Evolutionary conservation across 192 early-diverging fungal genomes (phyloP).

Genomic region (Backusella luteola): DNA sequence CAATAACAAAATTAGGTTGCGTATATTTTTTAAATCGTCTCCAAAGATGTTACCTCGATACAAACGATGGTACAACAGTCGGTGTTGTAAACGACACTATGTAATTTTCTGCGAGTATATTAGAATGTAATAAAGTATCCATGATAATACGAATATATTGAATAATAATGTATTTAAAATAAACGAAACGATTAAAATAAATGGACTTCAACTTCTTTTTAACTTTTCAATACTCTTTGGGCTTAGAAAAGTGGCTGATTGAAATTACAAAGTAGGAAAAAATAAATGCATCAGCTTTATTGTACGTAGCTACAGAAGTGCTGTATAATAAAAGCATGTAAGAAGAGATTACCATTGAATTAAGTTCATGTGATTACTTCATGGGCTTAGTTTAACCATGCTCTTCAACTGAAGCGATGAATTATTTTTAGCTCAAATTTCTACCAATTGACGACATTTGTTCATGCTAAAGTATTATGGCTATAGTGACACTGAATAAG

Average conservation of each 20-base stretch:
- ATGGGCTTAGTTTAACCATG: not conserved
- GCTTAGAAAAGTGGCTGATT: not conserved
- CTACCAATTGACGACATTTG: not conserved
- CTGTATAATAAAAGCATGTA: not conserved
- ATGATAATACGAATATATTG: not conserved
- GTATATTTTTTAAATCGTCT: not conserved
- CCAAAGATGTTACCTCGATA: not conserved
- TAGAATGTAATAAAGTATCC: not conserved
- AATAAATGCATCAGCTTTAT: not conserved
- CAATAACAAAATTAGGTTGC: not conserved
- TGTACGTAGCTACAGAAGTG: not conserved
- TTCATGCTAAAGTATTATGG: not conserved
- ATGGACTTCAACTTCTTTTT: not conserved
- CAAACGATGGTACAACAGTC: not conserved
- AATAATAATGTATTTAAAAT: not conserved
- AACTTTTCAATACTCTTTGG: not conserved
- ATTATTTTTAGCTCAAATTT: not conserved
- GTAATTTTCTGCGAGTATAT: not conserved
- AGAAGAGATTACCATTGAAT: not conserved
- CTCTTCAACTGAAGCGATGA: not conserved
- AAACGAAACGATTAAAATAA: not conserved
- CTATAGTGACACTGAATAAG: not conserved
- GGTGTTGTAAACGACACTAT: not conserved
- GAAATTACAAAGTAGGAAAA: not conserved
- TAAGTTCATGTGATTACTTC: not conserved